Percentiles rank a stretch among this genome's conserved stretches.
Evolutionary conservation across 2,329 filamentous ascomycete genomes (phyloP).

Genomic region (Ampelomyces quisqualis): DNA sequence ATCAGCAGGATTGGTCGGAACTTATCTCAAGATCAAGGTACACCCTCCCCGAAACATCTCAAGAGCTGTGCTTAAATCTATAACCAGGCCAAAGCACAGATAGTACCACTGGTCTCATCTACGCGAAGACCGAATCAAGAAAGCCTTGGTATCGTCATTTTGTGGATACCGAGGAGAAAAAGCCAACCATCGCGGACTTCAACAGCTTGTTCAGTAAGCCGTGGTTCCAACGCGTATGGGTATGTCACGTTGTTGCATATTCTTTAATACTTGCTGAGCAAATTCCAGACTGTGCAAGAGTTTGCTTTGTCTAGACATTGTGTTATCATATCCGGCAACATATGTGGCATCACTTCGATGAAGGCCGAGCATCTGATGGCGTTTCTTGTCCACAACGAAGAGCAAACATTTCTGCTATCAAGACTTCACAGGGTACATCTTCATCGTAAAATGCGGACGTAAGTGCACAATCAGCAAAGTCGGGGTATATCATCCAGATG

Average conservation of each 20-base stretch:
- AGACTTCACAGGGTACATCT: background rate
- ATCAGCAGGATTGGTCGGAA: background rate
- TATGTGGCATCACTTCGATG: background rate
- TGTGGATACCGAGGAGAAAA: no score
- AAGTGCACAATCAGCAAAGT: background rate
- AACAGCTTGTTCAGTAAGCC: background rate
- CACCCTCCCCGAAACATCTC: no score
- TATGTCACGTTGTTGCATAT: no score
- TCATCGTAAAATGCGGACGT: background rate
- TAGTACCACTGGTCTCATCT: background rate
- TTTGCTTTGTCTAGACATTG: background rate
- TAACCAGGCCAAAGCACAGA: no score
- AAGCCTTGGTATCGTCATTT: no score
- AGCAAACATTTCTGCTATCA: background rate
- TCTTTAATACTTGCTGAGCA: no score
- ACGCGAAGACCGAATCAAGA: no score
- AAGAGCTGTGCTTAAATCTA: no score
- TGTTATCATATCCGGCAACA: no score
- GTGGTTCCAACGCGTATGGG: background rate
- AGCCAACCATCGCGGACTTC: background rate
- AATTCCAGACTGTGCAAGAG: background rate
- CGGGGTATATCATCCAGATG: no score
- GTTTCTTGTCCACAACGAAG: background rate
- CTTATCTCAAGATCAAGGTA: no score
- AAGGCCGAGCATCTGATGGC: background rate